Base-by-base conservation (phyloP, 805 yeast genomes). In the Lipomyces spencermartinsiae region DNA sequence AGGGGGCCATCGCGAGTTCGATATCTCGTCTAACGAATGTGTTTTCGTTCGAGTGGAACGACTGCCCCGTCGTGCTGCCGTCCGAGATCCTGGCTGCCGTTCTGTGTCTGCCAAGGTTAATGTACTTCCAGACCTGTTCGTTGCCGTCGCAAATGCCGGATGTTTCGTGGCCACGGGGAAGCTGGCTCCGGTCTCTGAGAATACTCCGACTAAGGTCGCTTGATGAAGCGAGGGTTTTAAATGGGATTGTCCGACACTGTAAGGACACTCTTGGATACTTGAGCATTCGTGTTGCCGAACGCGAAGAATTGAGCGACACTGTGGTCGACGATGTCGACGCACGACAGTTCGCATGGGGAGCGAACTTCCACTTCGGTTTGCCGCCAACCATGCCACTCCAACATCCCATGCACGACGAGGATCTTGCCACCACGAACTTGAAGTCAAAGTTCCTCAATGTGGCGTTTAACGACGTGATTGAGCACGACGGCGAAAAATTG, bases 241-340 rank as follows among this genome's bases (percentile, higher is more conserved):
- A 39, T 16, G 63, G 64, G 10, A 62, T 68, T 9, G 43, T 68
- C 22, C 39, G 53, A 7, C 63, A 31, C 2, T 65, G 53, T 16
- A 65, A 34, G 29, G 29, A 43, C 37, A 57, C 65, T 19, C 60
- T 68, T 34, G 19, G 6, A 19, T 34, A 43, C 58, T 37, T 67
- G 22, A 67, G 70, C 53, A 51, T 67, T 12, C 59, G 70, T 1
- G 70, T 67, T 54, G 70, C 70, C 22, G 70, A 67, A 37, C 59
- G 58, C 19, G 58, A 43, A 7, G 70, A 60, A 16, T 37, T 63
- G 16, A 33, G 53, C 19, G 19, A 16, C 19, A 10, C 33, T 16
- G 70, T 67, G 14, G 54, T 61, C 19, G 58, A 67, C 31, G 67
- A 63, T 31, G 33, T 60, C 46, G 65, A 67, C 37, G 31, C 46